Evolutionary conservation across 164 flowering plant species (phyloP), one percentile per base, ranked within the genome.

Genomic region (Vitis labrusca): DNA sequence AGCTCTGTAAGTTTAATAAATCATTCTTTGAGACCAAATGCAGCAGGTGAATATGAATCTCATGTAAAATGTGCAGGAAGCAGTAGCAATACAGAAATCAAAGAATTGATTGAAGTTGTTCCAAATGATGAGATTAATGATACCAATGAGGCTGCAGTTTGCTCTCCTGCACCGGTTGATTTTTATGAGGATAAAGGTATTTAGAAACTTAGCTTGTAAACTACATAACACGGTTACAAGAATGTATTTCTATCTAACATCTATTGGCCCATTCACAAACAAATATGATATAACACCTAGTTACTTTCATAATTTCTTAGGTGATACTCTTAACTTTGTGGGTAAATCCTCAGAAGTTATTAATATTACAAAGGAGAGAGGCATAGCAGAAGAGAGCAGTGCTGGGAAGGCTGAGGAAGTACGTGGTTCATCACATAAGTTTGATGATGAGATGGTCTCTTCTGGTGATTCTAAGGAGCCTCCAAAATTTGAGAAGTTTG

Each of bases 381-480:
- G 23, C 23, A 19, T 19, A 19, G 23, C 0, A 19, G 23, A 19
- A 1, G 52, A 48, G 23, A 61, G 63, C 44, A 13, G 12, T 61
- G 63, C n/a, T 12, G 49, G 37, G 27, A 59, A 51, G 67, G 50
- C 44, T 62, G 64, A n/a, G 51, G 66, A 61, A 51, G 17, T 17
- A 51, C 51, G 30, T 12, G 64, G 64, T 13, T 19, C 23, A 19
- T 60, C 54, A 16, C 50, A 10, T 52, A 9, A 37, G 13, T 30
- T 27, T 17, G 58, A 37, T 23, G 27, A 71, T 15, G 10, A 9
- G 19, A 54, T 9, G 10, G 6, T 50, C 32, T 15, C 9, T 15
- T 27, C 32, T 48, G 58, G 16, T 9, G 57, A 9, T 8, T 59
- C 61, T 49, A 23, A 10, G 50, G 63, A 58, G 8, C 10, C 16